These are phyloP conservation scores for Prototheca cutis DNA, from an alignment of 163 green algal genomes.

Conservation along the genomic window DNA sequence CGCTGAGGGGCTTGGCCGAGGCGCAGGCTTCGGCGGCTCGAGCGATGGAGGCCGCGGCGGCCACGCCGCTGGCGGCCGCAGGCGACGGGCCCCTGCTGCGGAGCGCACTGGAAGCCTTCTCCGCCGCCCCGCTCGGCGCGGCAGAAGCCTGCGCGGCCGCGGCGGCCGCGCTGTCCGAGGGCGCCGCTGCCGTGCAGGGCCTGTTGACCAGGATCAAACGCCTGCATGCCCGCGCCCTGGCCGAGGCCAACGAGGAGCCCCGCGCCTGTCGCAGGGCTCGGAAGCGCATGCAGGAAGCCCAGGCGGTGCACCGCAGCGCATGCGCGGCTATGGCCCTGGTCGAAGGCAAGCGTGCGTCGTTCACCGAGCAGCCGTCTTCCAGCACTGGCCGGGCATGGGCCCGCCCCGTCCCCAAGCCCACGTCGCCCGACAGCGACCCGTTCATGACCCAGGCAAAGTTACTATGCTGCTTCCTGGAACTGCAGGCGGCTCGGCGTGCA, in stretches of 20 bases:
- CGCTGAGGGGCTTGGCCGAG: conserved; percentile 37
- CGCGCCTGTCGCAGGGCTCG: neutral
- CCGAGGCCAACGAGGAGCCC: neutral
- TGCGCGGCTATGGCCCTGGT: no score
- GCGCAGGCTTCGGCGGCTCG: conserved; percentile 41
- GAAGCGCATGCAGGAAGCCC: neutral
- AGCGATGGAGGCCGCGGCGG: conserved; percentile 27
- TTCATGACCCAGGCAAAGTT: no score
- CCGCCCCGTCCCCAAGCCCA: no score
- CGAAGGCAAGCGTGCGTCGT: no score
- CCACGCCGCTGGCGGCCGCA: conserved; percentile 25
- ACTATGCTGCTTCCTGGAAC: no score
- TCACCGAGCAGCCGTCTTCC: no score
- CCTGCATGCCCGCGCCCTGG: neutral
- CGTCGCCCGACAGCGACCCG: no score
- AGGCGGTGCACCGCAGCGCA: neutral
- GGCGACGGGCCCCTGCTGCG: conserved; percentile 30
- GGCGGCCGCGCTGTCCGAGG: neutral
- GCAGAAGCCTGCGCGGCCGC: neutral
- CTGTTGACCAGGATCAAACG: neutral
- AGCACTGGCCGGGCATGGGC: no score
- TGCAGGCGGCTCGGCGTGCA: no score
- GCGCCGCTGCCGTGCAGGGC: neutral
- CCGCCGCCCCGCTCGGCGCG: conserved; percentile 10
- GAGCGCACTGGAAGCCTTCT: conserved; percentile 23